Evolutionary conservation across 805 yeast genomes (phyloP), one percentile per base, ranked within the genome.

Genomic region (Candida easanensis): DNA sequence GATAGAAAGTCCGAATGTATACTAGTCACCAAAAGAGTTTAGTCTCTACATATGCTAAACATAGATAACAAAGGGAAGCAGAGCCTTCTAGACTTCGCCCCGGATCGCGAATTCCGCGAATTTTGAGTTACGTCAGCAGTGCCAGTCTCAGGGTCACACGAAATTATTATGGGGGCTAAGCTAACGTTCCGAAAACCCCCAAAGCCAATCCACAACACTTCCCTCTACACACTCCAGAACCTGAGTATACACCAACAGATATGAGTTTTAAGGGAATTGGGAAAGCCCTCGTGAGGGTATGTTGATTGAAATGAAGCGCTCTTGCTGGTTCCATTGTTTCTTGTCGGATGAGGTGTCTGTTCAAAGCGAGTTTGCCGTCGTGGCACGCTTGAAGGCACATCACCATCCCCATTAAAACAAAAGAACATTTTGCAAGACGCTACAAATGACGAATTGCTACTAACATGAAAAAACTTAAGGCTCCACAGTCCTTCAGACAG

Each of bases 231-330:
- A 26, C 19, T 8, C n/a, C 7, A 30, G 33, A 30, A 11, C 20
- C 18, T 30, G 15, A n/a, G 31, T 9, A 16, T 9, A 30, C n/a
- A 17, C 5, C 33, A 30, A 13, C 7, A 27, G 27, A 27, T 25
- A 88, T 88, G 96, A 84, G 93, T 65, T 84, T 88, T 67, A 88
- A 88, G 65, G 97, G 97, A 36, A 68, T 88, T 53, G 84, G 83
- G 48, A 88, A 87, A 66, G 80, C 90, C 27, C 70, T 88, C 48
- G 77, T 80, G 36, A 73, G 96, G 57, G 71, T 64, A 52, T 13
- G 66, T 63, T 25, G 4, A 5, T 3, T 13, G 32, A 16, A 13
- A 5, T 20, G 30, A 26, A 27, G 25, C 28, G 26, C 25, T n/a
- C 23, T 36, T 31, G 27, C 7, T 15, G 37, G n/a, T n/a, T n/a